Evolutionary conservation across 805 yeast genomes (phyloP), one percentile per base, ranked within the genome.

Genomic region (Yarrowia osloensis): DNA sequence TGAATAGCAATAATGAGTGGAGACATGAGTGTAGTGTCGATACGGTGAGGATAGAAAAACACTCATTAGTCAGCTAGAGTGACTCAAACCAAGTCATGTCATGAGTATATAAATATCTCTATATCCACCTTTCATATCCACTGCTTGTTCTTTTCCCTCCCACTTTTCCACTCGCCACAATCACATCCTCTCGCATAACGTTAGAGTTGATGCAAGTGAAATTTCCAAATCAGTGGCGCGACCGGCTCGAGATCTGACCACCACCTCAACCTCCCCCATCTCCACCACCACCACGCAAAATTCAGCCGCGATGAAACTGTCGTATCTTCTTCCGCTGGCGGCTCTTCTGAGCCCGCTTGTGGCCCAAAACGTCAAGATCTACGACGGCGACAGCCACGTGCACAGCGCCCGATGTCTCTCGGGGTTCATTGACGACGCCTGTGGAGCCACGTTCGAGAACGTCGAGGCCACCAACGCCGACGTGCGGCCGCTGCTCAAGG

Each of bases 401-500:
- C 39, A 61, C 54, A 39, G 37, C 15, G 21, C 54, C 31, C 40
- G 66, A 42, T 44, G 54, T 31, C 42, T 61, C 2, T 61, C 67
- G 12, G 72, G 71, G 13, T 37, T 46, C 39, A 71, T 71, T n/a
- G 55, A 68, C 28, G 73, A 71, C 29, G 73, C 70, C 35, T 68
- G 72, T 57, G 73, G 74, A 31, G 74, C 74, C 35, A 73, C 76
- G 1, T 71, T 72, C 40, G 71, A 77, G 8, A 84, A 85, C 69
- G 82, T 88, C 33, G 83, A 86, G 72, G 77, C 75, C 2, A 77
- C 86, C 29, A 88, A 88, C 75, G 62, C 70, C 2, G 75, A 79
- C 46, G 77, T 88, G n/a, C 78, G 88, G 62, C 87, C 88, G 0
- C 76, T 81, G 26, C 76, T 94, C n/a, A 73, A 81, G 19, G 78